Conservation (phyloP, 2,329 filamentous ascomycete genomes). For the Rachicladosporium sp. region DNA sequence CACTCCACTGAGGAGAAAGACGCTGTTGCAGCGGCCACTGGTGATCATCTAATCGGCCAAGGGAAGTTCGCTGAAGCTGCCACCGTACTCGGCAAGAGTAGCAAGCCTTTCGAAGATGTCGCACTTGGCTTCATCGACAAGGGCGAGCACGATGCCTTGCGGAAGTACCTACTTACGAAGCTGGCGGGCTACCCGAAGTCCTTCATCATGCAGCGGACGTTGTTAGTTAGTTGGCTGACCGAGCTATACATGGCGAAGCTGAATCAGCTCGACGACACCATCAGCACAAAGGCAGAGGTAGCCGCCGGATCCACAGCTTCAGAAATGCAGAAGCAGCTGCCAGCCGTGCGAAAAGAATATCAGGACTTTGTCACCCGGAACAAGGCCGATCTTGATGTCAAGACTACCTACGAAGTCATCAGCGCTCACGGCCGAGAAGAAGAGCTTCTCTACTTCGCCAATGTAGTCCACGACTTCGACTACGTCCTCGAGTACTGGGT, state of each 20-base stretch:
- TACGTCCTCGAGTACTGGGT: conserved; percentile 97
- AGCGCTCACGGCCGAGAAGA: conserved; percentile 90
- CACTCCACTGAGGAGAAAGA: conserved; percentile 72
- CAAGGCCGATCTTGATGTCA: conserved; percentile 76
- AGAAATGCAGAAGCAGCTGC: conserved; percentile 61
- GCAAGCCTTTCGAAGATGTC: conserved; percentile 93
- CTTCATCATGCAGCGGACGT: conserved; percentile 79
- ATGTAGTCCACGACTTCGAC: conserved; percentile 77
- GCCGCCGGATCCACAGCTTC: conserved; percentile 48
- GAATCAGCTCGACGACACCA: conserved; percentile 86
- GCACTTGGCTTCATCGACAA: conserved; percentile 83
- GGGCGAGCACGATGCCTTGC: conserved; percentile 76
- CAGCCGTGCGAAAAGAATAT: conserved; percentile 61
- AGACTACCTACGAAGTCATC: conserved; percentile 90
- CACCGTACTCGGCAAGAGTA: conserved; percentile 83
- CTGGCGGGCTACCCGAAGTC: conserved; percentile 70
- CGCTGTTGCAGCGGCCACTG: conserved; percentile 79
- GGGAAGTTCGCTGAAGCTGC: conserved; percentile 79
- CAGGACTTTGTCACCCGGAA: conserved; percentile 78
- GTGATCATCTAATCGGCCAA: conserved; percentile 73
- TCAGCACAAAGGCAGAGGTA: conserved; percentile 76
- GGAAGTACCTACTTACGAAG: conserved; percentile 81
- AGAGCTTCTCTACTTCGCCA: conserved; percentile 84
- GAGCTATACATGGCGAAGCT: conserved; percentile 97
- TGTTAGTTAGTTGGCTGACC: conserved; percentile 90